Percentiles rank a stretch among this genome's conserved stretches.
These are phyloP conservation scores for Lachnellula hyalina DNA, from an alignment of 2,329 filamentous ascomycete species.

Conservation along the genomic window DNA sequence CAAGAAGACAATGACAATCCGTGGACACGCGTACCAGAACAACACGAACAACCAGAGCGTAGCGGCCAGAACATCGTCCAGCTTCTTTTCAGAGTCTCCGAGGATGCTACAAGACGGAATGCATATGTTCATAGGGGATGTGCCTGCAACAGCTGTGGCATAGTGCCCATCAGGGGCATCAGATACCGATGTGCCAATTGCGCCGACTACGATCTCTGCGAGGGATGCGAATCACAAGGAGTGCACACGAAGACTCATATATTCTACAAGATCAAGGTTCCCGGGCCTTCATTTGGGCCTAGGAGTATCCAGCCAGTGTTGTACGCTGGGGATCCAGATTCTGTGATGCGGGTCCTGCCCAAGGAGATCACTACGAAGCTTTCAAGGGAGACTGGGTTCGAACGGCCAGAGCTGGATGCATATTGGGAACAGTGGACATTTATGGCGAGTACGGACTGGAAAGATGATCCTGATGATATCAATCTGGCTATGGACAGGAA, in stretches of 20 bases:
- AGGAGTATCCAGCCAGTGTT: slow-evolving; percentile 76
- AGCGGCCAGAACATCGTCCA: slow-evolving; percentile 75
- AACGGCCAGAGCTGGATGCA: slow-evolving; percentile 83
- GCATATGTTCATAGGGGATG: slow-evolving; percentile 91
- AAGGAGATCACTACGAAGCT: slow-evolving; percentile 62
- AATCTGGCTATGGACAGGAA: slow-evolving; percentile 82
- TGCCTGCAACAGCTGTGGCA: slow-evolving; percentile 83
- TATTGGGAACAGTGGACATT: slow-evolving; percentile 97
- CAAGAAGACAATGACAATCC: slow-evolving; percentile 19
- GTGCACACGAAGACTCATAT: slow-evolving; percentile 81
- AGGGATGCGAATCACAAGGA: slow-evolving; percentile 77
- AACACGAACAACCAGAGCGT: slow-evolving; percentile 34
- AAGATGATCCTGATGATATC: slow-evolving; percentile 71
- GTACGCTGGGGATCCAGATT: slow-evolving; percentile 82
- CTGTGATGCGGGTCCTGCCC: slow-evolving; percentile 62
- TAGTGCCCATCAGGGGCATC: slow-evolving; percentile 84
- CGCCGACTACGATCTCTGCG: slow-evolving; percentile 91
- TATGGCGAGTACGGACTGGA: slow-evolving; percentile 81
- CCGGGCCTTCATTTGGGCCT: slow-evolving; percentile 76
- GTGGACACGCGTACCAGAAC: slow-evolving; percentile 16
- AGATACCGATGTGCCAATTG: slow-evolving; percentile 95
- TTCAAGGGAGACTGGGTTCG: slow-evolving; percentile 68
- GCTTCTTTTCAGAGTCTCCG: slow-evolving; percentile 84
- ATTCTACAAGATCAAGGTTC: slow-evolving; percentile 93
- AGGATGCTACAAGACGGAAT: slow-evolving; percentile 83